phyloP scores from a whole-genome alignment of 1,284 basidiomycete genomes.

The Ganoderma meredithae region DNA sequence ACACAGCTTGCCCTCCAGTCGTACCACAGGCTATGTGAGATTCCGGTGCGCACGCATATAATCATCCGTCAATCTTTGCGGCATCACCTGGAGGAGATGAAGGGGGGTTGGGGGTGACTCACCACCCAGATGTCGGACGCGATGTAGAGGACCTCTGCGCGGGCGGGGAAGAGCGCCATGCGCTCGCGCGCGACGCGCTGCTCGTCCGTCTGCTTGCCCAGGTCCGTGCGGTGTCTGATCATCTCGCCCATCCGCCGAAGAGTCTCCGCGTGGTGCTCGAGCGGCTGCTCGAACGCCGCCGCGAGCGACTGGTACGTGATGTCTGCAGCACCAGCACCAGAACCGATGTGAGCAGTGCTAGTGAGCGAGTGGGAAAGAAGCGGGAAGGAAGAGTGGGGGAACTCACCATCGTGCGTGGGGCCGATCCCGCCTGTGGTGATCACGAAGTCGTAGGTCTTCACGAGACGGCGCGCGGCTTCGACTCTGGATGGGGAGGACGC shows the following conservation, averaged over 20 bases:
- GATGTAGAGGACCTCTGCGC: conserved; percentile 81
- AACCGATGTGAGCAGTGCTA: neutral
- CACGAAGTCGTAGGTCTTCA: conserved; percentile 87
- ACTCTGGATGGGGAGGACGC: conserved; percentile 55
- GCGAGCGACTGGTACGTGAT: conserved; percentile 92
- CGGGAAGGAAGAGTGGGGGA: neutral
- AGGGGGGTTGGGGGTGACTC: conserved; percentile 37
- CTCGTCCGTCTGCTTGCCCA: conserved; percentile 71
- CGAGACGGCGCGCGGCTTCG: conserved; percentile 86
- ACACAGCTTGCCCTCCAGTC: conserved; percentile 85
- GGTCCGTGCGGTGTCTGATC: conserved; percentile 60
- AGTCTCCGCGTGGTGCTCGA: conserved; percentile 85
- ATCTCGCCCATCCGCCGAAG: conserved; percentile 79
- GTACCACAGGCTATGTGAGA: conserved; percentile 77
- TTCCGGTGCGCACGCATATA: neutral
- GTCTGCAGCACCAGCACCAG: conserved; percentile 51
- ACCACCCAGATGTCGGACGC: conserved; percentile 86
- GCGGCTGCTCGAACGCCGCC: conserved; percentile 81
- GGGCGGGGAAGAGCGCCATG: conserved; percentile 85
- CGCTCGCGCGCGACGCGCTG: conserved; percentile 77
- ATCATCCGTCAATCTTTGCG: neutral
- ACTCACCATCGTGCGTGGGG: conserved; percentile 83
- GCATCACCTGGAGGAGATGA: neutral
- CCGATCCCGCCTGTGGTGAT: conserved; percentile 89
- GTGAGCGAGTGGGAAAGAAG: neutral